Base-by-base conservation (phyloP, 2,329 filamentous ascomycete genomes). In the Aspergillus sp. region DNA sequence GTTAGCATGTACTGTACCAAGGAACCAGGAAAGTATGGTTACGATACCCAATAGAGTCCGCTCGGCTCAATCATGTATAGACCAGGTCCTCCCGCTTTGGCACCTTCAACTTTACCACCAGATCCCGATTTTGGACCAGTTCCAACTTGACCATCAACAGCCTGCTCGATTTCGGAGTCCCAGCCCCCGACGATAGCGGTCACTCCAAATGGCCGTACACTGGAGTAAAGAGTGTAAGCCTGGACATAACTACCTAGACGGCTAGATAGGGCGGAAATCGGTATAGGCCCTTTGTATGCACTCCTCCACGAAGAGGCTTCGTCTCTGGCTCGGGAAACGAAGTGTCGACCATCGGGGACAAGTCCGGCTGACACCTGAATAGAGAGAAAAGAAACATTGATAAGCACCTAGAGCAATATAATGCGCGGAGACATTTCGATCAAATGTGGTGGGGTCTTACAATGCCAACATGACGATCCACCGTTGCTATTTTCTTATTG, bases 1-100 rank as follows among this genome's bases (percentile, higher is more conserved):
- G 48, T 66, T 39, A 68, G 59, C 42, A 53, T 37, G 33, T 4
- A 19, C 13, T 33, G 41, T 12, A 5, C 29, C 3, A 19, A 13
- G 10, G 33, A 32, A 37, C 11, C 28, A 27, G 9, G 32, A 39
- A 37, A 10, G 27, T 37, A 36, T 19, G 29, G 53, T 71, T 19
- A 19, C 19, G 19, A 42, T 74, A 82, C 79, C 93, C 93, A 98
- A 77, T 95, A 97, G 56, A 91, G 73, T 44, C 93, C 93, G 62
- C 90, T 95, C 34, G 93, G 93, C 76, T 98, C 93, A 58, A 98
- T 91, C 93, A 98, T 98, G 79, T 96, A 98, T 49, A 98, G 81
- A 51, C 84, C 90, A 19, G 93, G 93, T 1, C 91, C 93, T 57
- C 93, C 93, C 65, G 90, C 83, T 67, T 82, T 86, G 61, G 82